Conservation (phyloP, 1,284 basidiomycete genomes). For the Ustilago xerochloae region DNA sequence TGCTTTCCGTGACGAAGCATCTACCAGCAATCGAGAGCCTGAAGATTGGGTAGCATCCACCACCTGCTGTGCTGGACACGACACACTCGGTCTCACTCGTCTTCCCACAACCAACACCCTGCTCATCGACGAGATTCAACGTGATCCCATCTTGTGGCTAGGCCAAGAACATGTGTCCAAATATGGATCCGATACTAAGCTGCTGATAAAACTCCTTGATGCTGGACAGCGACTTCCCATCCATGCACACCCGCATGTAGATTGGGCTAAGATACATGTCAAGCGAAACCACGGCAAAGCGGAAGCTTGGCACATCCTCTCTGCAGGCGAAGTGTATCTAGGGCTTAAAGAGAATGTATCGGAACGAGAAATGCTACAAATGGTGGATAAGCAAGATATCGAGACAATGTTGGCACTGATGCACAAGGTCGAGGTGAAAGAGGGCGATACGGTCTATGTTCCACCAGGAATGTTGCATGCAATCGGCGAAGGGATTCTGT, state of each 20-base stretch:
- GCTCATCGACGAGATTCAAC: conserved; percentile 25
- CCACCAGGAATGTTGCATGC: conserved; percentile 41
- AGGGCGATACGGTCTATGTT: conserved; percentile 35
- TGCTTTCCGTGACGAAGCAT: conserved; percentile 23
- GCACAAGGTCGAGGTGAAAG: conserved; percentile 21
- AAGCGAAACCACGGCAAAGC: conserved; percentile 36
- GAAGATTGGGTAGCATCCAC: conserved; percentile 43
- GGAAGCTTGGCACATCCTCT: conserved; percentile 36
- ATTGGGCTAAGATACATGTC: conserved; percentile 26
- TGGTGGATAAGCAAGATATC: conserved; percentile 32
- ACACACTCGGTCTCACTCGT: conserved; percentile 32
- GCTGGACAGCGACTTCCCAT: conserved; percentile 36
- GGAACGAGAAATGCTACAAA: conserved; percentile 10
- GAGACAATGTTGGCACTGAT: conserved; percentile 28
- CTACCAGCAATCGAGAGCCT: conserved; percentile 17
- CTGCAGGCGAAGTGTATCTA: conserved; percentile 20
- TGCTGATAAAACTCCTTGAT: conserved; percentile 38
- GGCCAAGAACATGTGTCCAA: conserved; percentile 19
- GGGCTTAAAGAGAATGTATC: conserved; percentile 14
- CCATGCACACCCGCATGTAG: conserved; percentile 36
- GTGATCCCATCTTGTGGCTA: conserved; percentile 19
- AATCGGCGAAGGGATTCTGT: conserved; percentile 30
- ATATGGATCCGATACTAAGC: conserved; percentile 36
- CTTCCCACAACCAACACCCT: conserved; percentile 19
- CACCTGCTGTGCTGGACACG: conserved; percentile 37